A percentile compares a stretch with the other conserved stretches of the same genome.
Conservation (phyloP, 805 yeast species). For the Metschnikowia matae region DNA sequence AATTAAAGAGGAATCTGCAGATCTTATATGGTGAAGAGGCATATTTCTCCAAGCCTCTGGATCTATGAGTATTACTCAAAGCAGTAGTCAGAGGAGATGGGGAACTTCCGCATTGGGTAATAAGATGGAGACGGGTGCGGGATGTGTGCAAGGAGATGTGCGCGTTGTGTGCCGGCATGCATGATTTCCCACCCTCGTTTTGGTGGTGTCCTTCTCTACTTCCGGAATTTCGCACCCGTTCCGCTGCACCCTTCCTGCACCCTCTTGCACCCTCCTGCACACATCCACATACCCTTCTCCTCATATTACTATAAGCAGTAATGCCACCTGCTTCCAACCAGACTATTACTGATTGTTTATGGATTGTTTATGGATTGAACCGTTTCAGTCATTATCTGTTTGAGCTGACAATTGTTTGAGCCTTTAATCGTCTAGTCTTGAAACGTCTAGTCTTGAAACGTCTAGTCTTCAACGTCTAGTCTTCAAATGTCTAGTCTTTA, state of each 20-base stretch:
- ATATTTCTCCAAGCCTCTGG: not conserved
- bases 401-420: too few relatives aligned
- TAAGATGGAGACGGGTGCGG: constrained; percentile 1
- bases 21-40: not conserved
- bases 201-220: not conserved
- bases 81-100: not conserved
- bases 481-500: too few relatives aligned
- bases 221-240: not conserved
- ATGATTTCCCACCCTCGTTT: not conserved
- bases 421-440: too few relatives aligned
- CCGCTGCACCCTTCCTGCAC: too few relatives aligned
- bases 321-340: not conserved
- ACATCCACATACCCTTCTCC: too few relatives aligned
- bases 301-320: not conserved
- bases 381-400: too few relatives aligned
- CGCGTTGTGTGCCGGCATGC: not conserved
- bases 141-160: not conserved
- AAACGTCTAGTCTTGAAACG: too few relatives aligned
- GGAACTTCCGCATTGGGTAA: constrained; percentile 4
- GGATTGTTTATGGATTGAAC: too few relatives aligned
- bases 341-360: too few relatives aligned
- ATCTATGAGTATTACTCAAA: not conserved
- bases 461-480: too few relatives aligned
- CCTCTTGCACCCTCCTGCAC: too few relatives aligned
- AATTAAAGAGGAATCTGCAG: too few relatives aligned